Conservation (phyloP, 306 rosid genomes). For the Vigna nakashimae region DNA sequence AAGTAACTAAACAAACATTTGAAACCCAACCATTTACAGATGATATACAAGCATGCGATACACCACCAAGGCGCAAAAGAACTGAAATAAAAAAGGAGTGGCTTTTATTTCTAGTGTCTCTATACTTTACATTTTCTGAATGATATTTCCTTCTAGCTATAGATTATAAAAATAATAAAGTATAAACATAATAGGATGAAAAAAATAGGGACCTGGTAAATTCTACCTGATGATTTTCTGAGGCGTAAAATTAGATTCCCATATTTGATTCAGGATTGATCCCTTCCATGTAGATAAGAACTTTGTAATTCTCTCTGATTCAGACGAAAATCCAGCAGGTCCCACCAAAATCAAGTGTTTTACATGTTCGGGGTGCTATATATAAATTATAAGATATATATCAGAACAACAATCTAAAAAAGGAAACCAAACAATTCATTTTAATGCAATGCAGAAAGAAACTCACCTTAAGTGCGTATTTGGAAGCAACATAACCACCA, state of each 20-base stretch:
- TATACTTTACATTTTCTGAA: not conserved
- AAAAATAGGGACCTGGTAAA: not conserved
- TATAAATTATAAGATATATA: conserved; percentile 38
- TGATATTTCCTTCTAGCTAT: not conserved
- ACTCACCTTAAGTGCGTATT: conserved; percentile 88
- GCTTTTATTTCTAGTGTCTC: not conserved
- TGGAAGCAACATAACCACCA: conserved; percentile 97
- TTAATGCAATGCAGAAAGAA: conserved; percentile 38
- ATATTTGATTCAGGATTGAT: conserved; percentile 76
- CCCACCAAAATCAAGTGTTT: conserved; percentile 92
- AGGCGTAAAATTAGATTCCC: conserved; percentile 98
- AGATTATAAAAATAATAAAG: conserved; percentile 26
- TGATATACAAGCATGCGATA: not conserved
- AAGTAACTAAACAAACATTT: conserved; percentile 12
- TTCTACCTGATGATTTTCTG: conserved; percentile 75
- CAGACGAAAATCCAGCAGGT: conserved; percentile 78
- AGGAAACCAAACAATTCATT: conserved; percentile 31
- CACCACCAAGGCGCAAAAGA: not conserved
- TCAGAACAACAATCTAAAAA: conserved; percentile 34
- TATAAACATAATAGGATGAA: conserved; percentile 1
- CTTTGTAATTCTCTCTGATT: conserved; percentile 68
- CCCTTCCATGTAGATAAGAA: conserved; percentile 94
- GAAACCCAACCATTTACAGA: conserved; percentile 2
- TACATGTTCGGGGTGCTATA: conserved; percentile 94
- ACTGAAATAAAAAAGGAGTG: conserved; percentile 9